Evolutionary conservation across 2,329 filamentous ascomycete genomes (phyloP), one percentile per base, ranked within the genome.

Genomic region (Pyricularia pennisetigena): DNA sequence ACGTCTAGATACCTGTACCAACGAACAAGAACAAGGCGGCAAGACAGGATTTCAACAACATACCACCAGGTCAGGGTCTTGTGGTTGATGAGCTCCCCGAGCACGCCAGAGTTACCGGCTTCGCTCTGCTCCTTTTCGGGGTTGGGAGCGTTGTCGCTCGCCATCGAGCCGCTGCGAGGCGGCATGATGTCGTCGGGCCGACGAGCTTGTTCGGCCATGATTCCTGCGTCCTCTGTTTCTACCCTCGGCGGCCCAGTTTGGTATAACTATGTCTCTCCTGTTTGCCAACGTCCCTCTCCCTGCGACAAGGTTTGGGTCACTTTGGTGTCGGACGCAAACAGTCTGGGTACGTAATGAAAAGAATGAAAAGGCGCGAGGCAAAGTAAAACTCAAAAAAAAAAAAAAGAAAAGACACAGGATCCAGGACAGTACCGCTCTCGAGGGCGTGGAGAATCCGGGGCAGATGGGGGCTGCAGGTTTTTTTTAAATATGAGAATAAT

Each of bases 61-160:
- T 62, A 61, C 66, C 66, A 67, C 66, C 66, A 67, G n/a, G 23
- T 62, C 29, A 67, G 49, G 9, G 66, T 67, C 8, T 62, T 24
- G 29, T 67, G 59, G 57, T 67, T 59, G 66, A 67, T 67, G 28
- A 62, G 54, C 12, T 62, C 54, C 26, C 66, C 66, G 10, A 61
- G n/a, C 57, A 61, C 57, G 57, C 57, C 57, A 61, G 57, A 61
- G 57, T 61, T 61, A 26, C 57, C 57, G 57, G 57, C 57, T 12
- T 24, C 57, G 57, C 57, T 61, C n/a, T 61, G 57, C 8, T 61
- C 57, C 57, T 61, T 61, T 61, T 26, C 57, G 10, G 57, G 57
- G 24, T 61, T 23, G 23, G 57, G n/a, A 5, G 57, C 57, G 26
- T 61, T 23, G 24, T 61, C 57, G 12, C 57, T 61, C 23, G 57